Evolutionary conservation across 164 flowering plant species (phyloP), one percentile per base, ranked within the genome.

Genomic region (Aristolochia contorta): DNA sequence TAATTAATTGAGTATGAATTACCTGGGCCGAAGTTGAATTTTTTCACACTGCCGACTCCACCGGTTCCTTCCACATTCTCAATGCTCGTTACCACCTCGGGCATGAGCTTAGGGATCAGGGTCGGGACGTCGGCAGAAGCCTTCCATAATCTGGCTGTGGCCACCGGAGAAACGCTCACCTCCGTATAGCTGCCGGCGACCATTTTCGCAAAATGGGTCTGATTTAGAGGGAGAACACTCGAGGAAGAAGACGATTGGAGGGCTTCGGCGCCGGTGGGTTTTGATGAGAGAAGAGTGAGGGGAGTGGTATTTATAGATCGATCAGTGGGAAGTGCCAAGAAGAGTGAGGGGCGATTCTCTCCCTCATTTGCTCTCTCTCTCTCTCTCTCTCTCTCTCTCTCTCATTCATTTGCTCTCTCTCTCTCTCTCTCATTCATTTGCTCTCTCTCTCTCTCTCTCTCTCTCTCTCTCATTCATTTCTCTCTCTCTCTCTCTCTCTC

Each of bases 21-120:
- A 58, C 50, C 60, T 9, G 10, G n/a, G 3, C 16, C 21, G 49
- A 58, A 58, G 50, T 20, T 58, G 60, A 58, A 58, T 58, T 58
- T 10, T 47, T 41, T 58, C 24, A 58, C 47, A 6, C 48, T 58
- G 30, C 60, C 60, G 4, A 22, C 60, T 16, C 60, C 60, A 58
- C 60, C 60, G 16, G 43, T 47, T 43, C 60, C 60, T 41, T 58
- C 30, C 24, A 58, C 12, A 7, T 43, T 1, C 15, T 33, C 60
- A 0, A 58, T 21, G 9, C 60, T 58, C 2, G 25, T 19, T 12
- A 58, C 47, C 3, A 58, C 22, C 1, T 58, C 50, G 16, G 60
- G 60, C 27, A 58, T 58, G 50, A 58, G 60, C 23, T 43, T 41
- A 13, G 60, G 60, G 6, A 45, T 12, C 7, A 58, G 24, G 49